phyloP scores from a whole-genome alignment of 192 early-diverging fungal species.

The Anaeromyces robustus region DNA sequence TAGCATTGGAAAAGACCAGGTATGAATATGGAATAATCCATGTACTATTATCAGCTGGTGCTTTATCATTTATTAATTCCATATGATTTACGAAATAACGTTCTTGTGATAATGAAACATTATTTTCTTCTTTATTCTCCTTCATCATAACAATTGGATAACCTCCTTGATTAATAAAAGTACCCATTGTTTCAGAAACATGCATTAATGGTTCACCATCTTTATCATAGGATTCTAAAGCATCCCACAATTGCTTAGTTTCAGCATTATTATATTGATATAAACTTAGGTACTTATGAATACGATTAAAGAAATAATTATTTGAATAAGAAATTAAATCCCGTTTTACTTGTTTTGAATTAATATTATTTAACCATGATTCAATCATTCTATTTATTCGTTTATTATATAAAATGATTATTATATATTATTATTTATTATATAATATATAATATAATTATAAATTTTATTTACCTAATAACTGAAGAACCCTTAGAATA shows the following conservation, averaged over 20 bases:
- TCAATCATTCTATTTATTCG: not conserved
- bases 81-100: not conserved
- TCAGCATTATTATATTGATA: not conserved
- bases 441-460: no score
- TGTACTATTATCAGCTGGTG: not conserved
- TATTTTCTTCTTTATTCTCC: not conserved
- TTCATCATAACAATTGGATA: not conserved
- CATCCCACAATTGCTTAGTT: not conserved
- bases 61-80: not conserved
- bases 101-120: not conserved
- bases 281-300: not conserved
- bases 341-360: not conserved
- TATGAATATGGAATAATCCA: not conserved
- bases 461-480: not conserved
- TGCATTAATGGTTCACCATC: not conserved
- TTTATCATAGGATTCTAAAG: not conserved
- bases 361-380: not conserved
- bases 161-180: not conserved
- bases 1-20: not conserved
- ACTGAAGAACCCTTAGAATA: not conserved
- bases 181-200: not conserved
- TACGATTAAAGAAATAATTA: not conserved
- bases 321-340: not conserved
- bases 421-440: no score
- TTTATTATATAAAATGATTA: no score